Evolutionary conservation across 768 basidiomycete species (phyloP).

Genomic region (Russula dissimulans): DNA sequence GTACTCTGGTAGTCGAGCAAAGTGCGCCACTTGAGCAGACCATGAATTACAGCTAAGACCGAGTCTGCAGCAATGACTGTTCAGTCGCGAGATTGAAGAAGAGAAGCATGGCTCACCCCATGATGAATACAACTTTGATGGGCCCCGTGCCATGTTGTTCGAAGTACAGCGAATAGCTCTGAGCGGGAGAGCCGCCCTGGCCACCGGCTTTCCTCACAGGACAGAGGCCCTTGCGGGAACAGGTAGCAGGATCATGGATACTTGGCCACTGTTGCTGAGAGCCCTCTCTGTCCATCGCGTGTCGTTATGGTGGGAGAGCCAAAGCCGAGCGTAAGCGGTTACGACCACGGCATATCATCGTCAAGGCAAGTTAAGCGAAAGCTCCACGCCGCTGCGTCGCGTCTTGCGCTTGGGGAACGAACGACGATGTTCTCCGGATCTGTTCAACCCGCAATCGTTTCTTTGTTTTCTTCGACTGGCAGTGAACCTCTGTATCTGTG

Average conservation of each 20-base stretch:
- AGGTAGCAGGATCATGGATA: slow-evolving; percentile 51
- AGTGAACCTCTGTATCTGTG: slow-evolving; percentile 55
- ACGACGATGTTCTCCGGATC: slow-evolving; percentile 41
- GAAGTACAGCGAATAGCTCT: slow-evolving; percentile 71
- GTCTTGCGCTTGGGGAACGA: too few relatives aligned
- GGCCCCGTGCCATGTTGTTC: slow-evolving; percentile 65
- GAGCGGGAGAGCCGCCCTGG: slow-evolving; percentile 31
- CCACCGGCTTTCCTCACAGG: slow-evolving; percentile 49
- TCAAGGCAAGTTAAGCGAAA: too few relatives aligned
- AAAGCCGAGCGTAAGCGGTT: too few relatives aligned
- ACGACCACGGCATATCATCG: too few relatives aligned
- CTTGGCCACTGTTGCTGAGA: slow-evolving; percentile 27
- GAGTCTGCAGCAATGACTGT: slow-evolving; percentile 30
- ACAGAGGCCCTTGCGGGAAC: slow-evolving; percentile 65
- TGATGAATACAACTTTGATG: slow-evolving; percentile 63
- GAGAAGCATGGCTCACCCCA: slow-evolving; percentile 41
- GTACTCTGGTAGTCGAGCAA: slow-evolving; percentile 45
- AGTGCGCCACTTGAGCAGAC: slow-evolving; percentile 55
- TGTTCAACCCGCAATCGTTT: slow-evolving; percentile 56
- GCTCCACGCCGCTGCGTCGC: too few relatives aligned
- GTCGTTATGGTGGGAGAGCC: neutral
- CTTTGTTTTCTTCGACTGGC: slow-evolving; percentile 66
- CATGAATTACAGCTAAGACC: slow-evolving; percentile 58
- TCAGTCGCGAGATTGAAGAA: neutral
- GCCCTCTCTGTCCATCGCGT: neutral